Conservation (phyloP, 345 rosid genomes). For the Syzygium grande region DNA sequence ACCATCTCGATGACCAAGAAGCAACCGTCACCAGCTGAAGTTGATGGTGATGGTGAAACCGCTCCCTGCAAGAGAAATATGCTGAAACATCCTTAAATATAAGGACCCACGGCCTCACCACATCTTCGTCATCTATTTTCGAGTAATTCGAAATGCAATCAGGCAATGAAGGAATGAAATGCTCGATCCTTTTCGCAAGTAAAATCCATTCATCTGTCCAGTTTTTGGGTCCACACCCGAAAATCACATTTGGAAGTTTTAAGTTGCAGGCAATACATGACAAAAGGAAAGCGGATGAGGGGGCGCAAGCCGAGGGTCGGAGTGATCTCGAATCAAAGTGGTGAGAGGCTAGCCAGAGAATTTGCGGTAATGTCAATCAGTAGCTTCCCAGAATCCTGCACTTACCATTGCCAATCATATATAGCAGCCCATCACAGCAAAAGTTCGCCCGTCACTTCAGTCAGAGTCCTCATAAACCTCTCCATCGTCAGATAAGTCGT, state of each 20-base stretch:
- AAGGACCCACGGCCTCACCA: background rate
- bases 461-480: slow-evolving; percentile 76
- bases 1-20: background rate
- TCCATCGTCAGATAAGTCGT: slow-evolving; percentile 68
- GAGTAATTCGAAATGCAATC: background rate
- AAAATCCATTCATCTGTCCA: background rate
- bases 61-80: background rate
- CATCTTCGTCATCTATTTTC: no score
- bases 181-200: background rate
- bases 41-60: background rate
- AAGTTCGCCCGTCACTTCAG: slow-evolving; percentile 6
- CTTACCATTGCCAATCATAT: background rate
- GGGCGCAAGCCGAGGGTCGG: background rate
- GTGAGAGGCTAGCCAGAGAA: background rate
- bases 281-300: background rate
- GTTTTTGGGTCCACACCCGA: background rate
- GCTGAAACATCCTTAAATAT: background rate
- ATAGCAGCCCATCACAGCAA: background rate
- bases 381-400: background rate
- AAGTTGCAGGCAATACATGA: background rate
- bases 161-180: background rate
- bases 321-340: background rate
- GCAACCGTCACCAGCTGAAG: background rate
- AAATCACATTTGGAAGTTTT: background rate
- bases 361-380: background rate